Percentiles rank a stretch among this genome's conserved stretches.
Conservation (phyloP, 1,284 basidiomycete genomes). For the Ustanciosporium gigantosporum region DNA sequence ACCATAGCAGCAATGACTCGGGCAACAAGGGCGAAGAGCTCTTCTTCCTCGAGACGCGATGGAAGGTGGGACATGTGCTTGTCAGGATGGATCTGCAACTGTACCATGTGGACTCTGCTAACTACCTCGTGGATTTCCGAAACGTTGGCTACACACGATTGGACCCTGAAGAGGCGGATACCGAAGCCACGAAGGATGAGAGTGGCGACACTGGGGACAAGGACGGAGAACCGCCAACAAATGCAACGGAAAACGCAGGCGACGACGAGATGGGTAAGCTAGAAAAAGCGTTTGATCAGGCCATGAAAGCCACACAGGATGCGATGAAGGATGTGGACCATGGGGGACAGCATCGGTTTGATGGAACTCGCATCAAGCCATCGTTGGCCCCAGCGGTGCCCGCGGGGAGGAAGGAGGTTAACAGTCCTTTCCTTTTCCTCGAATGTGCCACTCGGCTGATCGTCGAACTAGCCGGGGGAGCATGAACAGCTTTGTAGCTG, state of each 20-base stretch:
- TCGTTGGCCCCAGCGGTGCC: constrained; percentile 40
- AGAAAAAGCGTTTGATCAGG: constrained; percentile 30
- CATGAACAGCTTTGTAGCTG: too few relatives aligned
- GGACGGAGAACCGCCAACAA: neutral
- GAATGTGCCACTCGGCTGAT: constrained; percentile 80
- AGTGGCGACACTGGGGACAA: constrained; percentile 46
- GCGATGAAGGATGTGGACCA: constrained; percentile 17
- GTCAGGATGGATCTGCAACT: constrained; percentile 91
- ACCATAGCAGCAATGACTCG: constrained; percentile 64
- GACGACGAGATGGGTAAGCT: constrained; percentile 9
- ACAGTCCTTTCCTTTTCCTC: constrained; percentile 90
- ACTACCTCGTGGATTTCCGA: constrained; percentile 97
- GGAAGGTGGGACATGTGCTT: constrained; percentile 69
- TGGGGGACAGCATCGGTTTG: constrained; percentile 15
- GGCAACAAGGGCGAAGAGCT: constrained; percentile 66
- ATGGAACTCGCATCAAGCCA: constrained; percentile 31
- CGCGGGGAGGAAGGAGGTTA: constrained; percentile 77
- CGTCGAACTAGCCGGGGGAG: constrained; percentile 46
- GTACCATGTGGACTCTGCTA: constrained; percentile 91
- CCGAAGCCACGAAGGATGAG: constrained; percentile 62
- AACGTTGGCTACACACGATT: constrained; percentile 85
- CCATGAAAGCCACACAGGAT: constrained; percentile 19
- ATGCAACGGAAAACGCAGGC: neutral
- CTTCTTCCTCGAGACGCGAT: constrained; percentile 93
- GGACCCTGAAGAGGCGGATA: constrained; percentile 43